phyloP scores from a whole-genome alignment of 2,329 filamentous ascomycete species.

The Kalaharituber pfeilii region DNA sequence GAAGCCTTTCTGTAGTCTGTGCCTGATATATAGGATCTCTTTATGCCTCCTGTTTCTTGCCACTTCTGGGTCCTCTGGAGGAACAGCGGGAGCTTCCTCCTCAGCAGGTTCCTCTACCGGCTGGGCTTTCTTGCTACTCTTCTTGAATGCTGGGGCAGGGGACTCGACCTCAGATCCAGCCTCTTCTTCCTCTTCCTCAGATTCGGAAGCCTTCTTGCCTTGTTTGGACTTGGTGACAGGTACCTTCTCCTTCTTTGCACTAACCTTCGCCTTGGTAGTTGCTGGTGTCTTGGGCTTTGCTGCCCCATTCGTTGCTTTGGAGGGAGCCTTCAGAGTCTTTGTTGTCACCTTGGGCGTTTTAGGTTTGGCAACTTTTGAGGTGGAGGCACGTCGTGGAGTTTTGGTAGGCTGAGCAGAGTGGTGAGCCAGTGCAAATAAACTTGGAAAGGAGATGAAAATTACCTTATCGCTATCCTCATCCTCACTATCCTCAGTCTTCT shows the following conservation, averaged over 20 bases:
- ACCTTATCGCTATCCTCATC: constrained; percentile 58
- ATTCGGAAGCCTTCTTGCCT: constrained; percentile 33
- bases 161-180: constrained; percentile 27
- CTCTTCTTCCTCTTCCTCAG: constrained; percentile 39
- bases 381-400: constrained; percentile 31
- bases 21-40: constrained; percentile 80
- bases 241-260: constrained; percentile 32
- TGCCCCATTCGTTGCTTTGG: constrained; percentile 8
- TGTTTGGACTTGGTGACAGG: constrained; percentile 40
- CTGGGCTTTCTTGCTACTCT: constrained; percentile 14
- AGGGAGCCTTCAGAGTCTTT: constrained; percentile 18
- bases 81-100: constrained; percentile 11
- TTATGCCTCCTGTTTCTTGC: constrained; percentile 37
- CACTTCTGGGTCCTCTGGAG: constrained; percentile 6
- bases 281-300: constrained; percentile 25
- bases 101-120: constrained; percentile 1
- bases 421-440: constrained; percentile 22
- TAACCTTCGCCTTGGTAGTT: constrained; percentile 23
- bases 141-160: constrained; percentile 4
- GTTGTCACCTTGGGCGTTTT: constrained; percentile 15
- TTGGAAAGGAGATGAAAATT: constrained; percentile 21
- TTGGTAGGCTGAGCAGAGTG: constrained; percentile 50
- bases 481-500: constrained; percentile 51
- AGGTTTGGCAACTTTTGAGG: constrained; percentile 21
- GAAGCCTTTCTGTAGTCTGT: constrained; percentile 89